Conservation (phyloP, 208 protist species). For the Trypanosoma conorhini region DNA sequence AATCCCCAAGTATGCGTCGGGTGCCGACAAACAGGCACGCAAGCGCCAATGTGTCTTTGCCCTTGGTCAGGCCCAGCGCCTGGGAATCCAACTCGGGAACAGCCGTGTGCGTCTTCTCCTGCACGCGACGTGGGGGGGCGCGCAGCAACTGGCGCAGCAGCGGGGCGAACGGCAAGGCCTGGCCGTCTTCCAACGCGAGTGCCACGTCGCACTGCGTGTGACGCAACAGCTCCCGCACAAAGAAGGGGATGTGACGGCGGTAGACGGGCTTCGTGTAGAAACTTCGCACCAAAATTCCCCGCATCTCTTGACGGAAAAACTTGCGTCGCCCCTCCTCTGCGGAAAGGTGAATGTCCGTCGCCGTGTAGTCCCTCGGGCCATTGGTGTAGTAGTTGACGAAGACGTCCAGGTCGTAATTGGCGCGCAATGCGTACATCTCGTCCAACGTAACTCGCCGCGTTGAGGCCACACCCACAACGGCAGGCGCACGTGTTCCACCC, state of each 20-base stretch:
- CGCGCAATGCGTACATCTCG: constrained; percentile 84
- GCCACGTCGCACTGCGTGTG: constrained; percentile 45
- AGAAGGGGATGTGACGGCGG: constrained; percentile 64
- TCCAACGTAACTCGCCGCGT: constrained; percentile 45
- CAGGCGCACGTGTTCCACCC: neutral
- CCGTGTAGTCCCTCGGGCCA: constrained; percentile 54
- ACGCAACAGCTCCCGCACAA: constrained; percentile 80
- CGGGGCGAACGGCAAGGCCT: constrained; percentile 29
- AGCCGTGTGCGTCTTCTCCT: constrained; percentile 37
- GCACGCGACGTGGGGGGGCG: constrained; percentile 64
- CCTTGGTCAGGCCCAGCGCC: neutral
- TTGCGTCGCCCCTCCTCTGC: constrained; percentile 32
- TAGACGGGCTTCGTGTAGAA: constrained; percentile 73
- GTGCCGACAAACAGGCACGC: constrained; percentile 77
- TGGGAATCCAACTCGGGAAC: neutral
- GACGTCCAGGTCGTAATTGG: constrained; percentile 88
- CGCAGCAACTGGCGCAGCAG: constrained; percentile 49
- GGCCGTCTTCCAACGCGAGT: constrained; percentile 47
- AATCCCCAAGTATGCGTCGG: constrained; percentile 71
- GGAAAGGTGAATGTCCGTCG: constrained; percentile 60
- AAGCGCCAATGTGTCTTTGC: constrained; percentile 32
- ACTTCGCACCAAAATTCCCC: constrained; percentile 58
- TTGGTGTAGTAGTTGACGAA: constrained; percentile 75
- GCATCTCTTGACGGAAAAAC: constrained; percentile 51
- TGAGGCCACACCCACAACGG: constrained; percentile 61